A percentile compares a stretch with the other conserved stretches of the same genome.
Evolutionary conservation across 2,329 filamentous ascomycete genomes (phyloP).

Genomic region (Blastomyces silverae): DNA sequence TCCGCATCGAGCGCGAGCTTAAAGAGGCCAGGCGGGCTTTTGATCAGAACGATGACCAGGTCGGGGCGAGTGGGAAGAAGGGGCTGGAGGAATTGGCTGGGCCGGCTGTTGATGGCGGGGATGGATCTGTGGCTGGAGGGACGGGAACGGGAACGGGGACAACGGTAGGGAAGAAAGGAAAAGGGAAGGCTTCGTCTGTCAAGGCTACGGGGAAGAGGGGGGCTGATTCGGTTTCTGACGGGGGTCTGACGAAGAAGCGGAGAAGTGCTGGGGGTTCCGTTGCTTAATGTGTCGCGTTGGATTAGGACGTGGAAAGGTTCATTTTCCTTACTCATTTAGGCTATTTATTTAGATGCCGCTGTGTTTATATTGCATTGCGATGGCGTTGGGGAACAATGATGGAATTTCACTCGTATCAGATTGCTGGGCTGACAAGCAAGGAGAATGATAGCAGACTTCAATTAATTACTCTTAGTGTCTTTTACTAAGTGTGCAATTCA

Average conservation of each 20-base stretch:
- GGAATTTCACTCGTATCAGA: not conserved
- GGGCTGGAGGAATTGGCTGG: conserved; percentile 26
- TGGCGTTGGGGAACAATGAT: conserved; percentile 3
- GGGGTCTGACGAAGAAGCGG: conserved; percentile 16
- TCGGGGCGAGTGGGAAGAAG: conserved; percentile 36
- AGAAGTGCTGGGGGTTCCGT: conserved; percentile 14
- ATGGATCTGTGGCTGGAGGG: conserved; percentile 23
- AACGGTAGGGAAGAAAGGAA: conserved; percentile 29
- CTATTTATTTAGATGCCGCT: not conserved
- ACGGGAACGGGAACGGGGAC: conserved; percentile 9
- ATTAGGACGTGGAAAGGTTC: not conserved
- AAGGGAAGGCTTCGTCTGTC: conserved; percentile 28
- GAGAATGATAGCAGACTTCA: not conserved
- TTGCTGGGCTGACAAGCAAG: not conserved
- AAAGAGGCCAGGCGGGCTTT: conserved; percentile 67
- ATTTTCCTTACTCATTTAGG: not conserved
- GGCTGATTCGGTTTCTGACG: conserved; percentile 14
- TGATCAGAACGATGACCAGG: conserved; percentile 41
- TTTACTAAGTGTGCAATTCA: not conserved
- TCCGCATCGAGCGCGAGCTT: conserved; percentile 80
- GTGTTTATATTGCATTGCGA: conserved; percentile 3
- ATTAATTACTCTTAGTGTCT: not conserved
- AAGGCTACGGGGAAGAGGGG: conserved; percentile 27
- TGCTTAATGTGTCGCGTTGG: not conserved
- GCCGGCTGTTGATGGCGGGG: conserved; percentile 19